Conservation (phyloP, 2,329 filamentous ascomycete species). For the Xylaria sp. region DNA sequence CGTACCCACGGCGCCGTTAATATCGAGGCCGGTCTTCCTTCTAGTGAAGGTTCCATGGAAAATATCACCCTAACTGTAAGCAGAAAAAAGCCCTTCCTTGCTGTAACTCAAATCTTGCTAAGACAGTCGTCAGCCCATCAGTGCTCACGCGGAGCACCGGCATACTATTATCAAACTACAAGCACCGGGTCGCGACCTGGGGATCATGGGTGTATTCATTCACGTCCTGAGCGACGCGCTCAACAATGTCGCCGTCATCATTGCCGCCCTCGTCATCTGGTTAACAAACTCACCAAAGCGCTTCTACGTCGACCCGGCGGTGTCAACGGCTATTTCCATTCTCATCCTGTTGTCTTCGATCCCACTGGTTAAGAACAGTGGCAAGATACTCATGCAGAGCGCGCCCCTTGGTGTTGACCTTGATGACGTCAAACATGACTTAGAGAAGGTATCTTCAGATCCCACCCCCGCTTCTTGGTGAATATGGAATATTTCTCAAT, state of each 20-base stretch:
- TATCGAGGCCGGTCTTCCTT: constrained; percentile 35
- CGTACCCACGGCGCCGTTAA: constrained; percentile 41
- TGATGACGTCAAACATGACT: constrained; percentile 69
- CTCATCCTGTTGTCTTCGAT: constrained; percentile 71
- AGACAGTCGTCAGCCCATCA: constrained; percentile 35
- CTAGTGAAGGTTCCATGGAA: constrained; percentile 33
- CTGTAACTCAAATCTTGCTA: neutral
- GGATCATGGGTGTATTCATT: constrained; percentile 71
- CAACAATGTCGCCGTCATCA: constrained; percentile 78
- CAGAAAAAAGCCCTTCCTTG: neutral
- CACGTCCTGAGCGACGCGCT: constrained; percentile 76
- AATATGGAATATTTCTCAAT: neutral
- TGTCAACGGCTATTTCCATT: constrained; percentile 72
- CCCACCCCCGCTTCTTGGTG: neutral
- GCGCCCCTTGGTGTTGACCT: constrained; percentile 65
- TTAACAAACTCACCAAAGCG: constrained; percentile 59
- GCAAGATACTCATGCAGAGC: constrained; percentile 71
- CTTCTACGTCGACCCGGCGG: constrained; percentile 75
- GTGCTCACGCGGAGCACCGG: constrained; percentile 55
- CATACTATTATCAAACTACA: constrained; percentile 46
- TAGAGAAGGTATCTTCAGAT: constrained; percentile 60
- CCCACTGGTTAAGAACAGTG: constrained; percentile 66
- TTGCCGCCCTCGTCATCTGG: constrained; percentile 74
- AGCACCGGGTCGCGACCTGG: constrained; percentile 62
- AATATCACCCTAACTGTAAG: constrained; percentile 37